Base-by-base conservation (phyloP, 441 rosid genomes). In the Eruca vesicaria region DNA sequence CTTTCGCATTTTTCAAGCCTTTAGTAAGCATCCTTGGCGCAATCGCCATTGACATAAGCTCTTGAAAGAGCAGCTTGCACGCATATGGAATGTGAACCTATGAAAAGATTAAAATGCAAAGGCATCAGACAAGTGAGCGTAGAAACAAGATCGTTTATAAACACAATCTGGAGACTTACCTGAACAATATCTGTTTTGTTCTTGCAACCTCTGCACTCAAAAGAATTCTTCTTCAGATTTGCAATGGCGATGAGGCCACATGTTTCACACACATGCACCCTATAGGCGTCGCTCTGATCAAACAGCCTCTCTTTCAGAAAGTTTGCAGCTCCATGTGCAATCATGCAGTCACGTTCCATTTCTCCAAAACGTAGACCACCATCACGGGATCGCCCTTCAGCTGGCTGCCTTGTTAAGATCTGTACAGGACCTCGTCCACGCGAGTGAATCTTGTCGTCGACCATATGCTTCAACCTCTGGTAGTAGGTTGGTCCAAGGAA, bases 271-370 rank as follows among this genome's bases (percentile, higher is more conserved):
- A 93, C 98, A 16, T 95, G 99, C 7, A 95, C 92, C 78, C 97
- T 90, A 56, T 93, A 93, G 0, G 99, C 99, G 82, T 95, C 99
- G 1, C 99, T 91, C 72, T 93, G 99, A 83, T 95, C 98, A 73
- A 93, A 95, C 79, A 95, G 67, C 77, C 99, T 91, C 82, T 91
- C 97, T 73, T 93, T 93, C 69, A 96, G 88, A 52, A 96, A 96
- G 78, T 91, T 84, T 11, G 97, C 94, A 2, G 97, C 99, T 31
- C 99, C 99, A 71, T 93, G 99, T 1, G 99, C 99, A 68, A 93
- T 96, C 97, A 93, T 96, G 75, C 99, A 96, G 72, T 96, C 99
- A 7, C 98, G 86, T 75, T 96, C 99, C 99, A 93, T 93, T 72
- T 96, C 99, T 72, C 99, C 97, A 19, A 96, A 96, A 11, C 99